Base-by-base conservation (phyloP, 1,284 basidiomycete genomes). In the Coniophora puteana region DNA sequence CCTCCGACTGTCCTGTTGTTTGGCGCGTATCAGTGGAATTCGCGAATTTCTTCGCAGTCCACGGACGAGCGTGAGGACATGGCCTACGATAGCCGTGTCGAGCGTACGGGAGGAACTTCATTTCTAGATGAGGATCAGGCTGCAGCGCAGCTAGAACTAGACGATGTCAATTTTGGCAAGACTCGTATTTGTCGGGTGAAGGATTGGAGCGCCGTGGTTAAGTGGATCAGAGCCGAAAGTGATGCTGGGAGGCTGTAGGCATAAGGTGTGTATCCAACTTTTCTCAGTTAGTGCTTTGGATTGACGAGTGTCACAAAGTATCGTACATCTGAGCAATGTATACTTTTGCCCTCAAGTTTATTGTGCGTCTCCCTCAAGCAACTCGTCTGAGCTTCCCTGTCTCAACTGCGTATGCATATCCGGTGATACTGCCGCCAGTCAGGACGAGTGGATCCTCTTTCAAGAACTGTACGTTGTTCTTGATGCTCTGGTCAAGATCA, bases 21-120 rank as follows among this genome's bases (percentile, higher is more conserved):
- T 50, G 88, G 87, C n/a, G 63, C 76, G 34, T 88, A 89, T 51
- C 69, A 76, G 38, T 91, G 88, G 88, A 89, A 88, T 59, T 68
- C 65, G 54, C 72, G 76, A 44, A 51, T 68, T 12, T 31, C 29
- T 22, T 17, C 45, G 27, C 59, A 63, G 13, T 60, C 71, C 40
- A 54, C 50, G 5, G 69, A 76, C 44, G 67, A 73, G 39, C 55
- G 58, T 40, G 74, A 83, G 40, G 68, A 76, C 41, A 70, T 82
- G 66, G 65, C 72, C 17, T 89, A 80, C 52, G 72, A 76, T 43
- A 69, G 72, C 52, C 68, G 77, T 42, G 55, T 81, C 20, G 65
- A 73, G 45, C 65, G 61, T 42, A 68, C 69, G 48, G 69, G 68
- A 16, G 71, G 70, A 12, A 64, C 58, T 31, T 68, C 71, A 48